Conservation (phyloP, 2,329 filamentous ascomycete species). For the Scleromitrula shiraiana region DNA sequence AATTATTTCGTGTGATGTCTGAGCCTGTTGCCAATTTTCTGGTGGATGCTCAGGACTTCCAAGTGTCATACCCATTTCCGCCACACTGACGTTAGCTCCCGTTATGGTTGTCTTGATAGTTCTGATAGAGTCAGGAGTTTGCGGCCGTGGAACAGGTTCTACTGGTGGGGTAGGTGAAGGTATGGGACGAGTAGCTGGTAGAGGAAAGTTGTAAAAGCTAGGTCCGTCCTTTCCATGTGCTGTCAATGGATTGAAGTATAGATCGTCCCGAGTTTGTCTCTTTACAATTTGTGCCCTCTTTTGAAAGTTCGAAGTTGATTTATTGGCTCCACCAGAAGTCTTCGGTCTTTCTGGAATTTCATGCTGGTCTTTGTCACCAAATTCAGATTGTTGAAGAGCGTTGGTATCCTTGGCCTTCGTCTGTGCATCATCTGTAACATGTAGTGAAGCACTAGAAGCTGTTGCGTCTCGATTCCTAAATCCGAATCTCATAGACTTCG, state of each 20-base stretch:
- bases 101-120: neutral
- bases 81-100: neutral
- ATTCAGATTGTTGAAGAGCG: slow-evolving; percentile 16
- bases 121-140: slow-evolving; percentile 1
- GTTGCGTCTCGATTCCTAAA: slow-evolving; percentile 24
- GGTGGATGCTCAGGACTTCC: slow-evolving; percentile 53
- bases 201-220: slow-evolving; percentile 24
- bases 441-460: slow-evolving; percentile 21
- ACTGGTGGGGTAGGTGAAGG: slow-evolving; percentile 10
- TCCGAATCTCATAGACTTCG: slow-evolving; percentile 16
- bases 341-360: slow-evolving; percentile 24
- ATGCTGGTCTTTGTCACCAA: slow-evolving; percentile 14
- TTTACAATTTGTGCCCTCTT: slow-evolving; percentile 16
- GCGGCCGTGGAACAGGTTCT: neutral
- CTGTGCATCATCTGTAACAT: slow-evolving; percentile 28
- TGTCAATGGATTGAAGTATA: slow-evolving; percentile 25
- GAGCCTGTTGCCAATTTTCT: slow-evolving; percentile 16
- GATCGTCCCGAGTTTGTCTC: slow-evolving; percentile 27
- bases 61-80: slow-evolving; percentile 61
- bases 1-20: slow-evolving; percentile 9
- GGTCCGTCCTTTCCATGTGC: slow-evolving; percentile 21
- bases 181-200: slow-evolving; percentile 22
- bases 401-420: slow-evolving; percentile 15
- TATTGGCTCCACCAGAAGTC: slow-evolving; percentile 24
- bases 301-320: slow-evolving; percentile 16